Base-by-base conservation (phyloP, 2,329 filamentous ascomycete genomes). In the Nemania sp. region DNA sequence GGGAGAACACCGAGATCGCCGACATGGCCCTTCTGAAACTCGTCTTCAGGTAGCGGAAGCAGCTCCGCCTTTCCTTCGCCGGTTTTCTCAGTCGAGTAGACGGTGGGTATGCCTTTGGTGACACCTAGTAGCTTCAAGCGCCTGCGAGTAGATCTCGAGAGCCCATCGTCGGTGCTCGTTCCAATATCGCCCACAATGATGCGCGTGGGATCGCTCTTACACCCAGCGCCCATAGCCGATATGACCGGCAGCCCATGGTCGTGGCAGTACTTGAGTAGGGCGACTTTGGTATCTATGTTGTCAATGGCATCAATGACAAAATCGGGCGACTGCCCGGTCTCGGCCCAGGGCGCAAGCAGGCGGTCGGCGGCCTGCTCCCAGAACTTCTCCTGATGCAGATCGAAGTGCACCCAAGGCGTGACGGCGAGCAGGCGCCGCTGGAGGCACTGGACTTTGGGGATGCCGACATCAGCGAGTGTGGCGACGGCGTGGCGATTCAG, bases 261-360 rank as follows among this genome's bases (percentile, higher is more conserved):
- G 68, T 92, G 80, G 73, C 94, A 99, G 74, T 95, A 96, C 65
- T 91, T 86, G 34, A 99, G 78, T 49, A 99, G 76, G 15, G 87
- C 88, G 3, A 99, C 93, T 75, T 99, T 99, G 49, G 91, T 96
- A 46, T 96, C 90, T 59, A 99, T 97, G 68, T 99, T 97, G 72
- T 99, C 94, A 62, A 99, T 99, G 19, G 93, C 95, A 72, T 99
- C 94, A 30, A 99, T 84, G n/a, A 99, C 85, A 66, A 87, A 99
- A 64, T 93, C 88, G 1, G 92, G 91, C 64, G 80, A 80, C 67
- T 80, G 82, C 14, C 77, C 84, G 5, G 72, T 77, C 36, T 75
- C 75, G 23, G 76, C 73, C 86, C 90, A 91, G 0, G 83, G 77
- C 0, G 76, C 83, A 36, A 99, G 76, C 58, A 97, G 76, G 9